phyloP scores from a whole-genome alignment of 2,329 filamentous ascomycete genomes.

The Torrubiella hemipterigena region DNA sequence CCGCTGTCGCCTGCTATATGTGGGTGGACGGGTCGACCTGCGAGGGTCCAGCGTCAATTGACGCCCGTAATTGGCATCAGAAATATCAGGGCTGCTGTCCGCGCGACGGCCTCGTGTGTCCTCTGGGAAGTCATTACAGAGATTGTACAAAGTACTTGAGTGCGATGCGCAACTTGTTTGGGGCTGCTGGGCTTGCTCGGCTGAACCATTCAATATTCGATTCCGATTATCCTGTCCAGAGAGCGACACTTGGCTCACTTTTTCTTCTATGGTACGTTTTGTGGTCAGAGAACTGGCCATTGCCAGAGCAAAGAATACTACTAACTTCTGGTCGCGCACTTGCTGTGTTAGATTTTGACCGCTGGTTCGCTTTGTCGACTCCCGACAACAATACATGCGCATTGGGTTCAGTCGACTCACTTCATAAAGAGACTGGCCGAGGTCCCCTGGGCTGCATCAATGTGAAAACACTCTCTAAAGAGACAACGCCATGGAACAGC shows the following conservation, averaged over 20 bases:
- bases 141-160: conserved; percentile 78
- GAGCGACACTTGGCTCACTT: conserved; percentile 40
- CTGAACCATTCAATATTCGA: conserved; percentile 50
- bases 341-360: no score
- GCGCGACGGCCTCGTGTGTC: conserved; percentile 20
- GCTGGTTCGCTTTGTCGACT: no score
- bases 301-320: conserved; percentile 3
- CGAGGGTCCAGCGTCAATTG: conserved; percentile 66
- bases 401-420: no score
- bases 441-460: no score
- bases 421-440: no score
- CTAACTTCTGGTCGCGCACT: conserved; percentile 4
- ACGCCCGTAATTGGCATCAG: conserved; percentile 77
- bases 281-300: background rate
- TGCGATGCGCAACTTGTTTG: conserved; percentile 72
- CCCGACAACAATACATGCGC: no score
- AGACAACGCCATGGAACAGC: no score
- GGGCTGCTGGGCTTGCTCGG: conserved; percentile 23
- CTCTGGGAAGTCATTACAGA: conserved; percentile 82
- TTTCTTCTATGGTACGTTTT: conserved; percentile 7
- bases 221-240: conserved; percentile 71
- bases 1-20: conserved; percentile 30
- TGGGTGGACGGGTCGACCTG: conserved; percentile 50
- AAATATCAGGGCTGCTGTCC: conserved; percentile 50
- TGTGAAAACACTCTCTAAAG: no score